Percentiles rank a stretch among this genome's conserved stretches.
Conservation (phyloP, 768 basidiomycete species). For the Hydnomerulius pinastri region DNA sequence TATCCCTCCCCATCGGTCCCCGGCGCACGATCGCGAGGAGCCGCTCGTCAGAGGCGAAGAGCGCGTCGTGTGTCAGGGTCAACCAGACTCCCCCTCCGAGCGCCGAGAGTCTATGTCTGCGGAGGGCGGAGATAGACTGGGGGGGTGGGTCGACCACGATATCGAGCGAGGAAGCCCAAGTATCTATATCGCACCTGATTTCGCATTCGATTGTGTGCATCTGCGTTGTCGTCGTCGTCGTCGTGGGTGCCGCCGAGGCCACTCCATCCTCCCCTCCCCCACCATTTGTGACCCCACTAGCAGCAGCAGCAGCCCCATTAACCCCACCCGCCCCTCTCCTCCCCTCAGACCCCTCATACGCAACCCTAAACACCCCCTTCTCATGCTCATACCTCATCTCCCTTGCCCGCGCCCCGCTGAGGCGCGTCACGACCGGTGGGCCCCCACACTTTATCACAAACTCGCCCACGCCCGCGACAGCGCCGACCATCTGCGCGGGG, state of each 20-base stretch:
- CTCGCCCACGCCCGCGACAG: constrained; percentile 90
- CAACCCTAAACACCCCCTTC: constrained; percentile 73
- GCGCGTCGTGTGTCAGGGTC: constrained; percentile 82
- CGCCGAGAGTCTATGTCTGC: constrained; percentile 81
- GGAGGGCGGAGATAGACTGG: constrained; percentile 75
- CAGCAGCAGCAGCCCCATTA: constrained; percentile 14
- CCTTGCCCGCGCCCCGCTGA: constrained; percentile 75
- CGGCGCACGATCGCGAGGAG: constrained; percentile 73
- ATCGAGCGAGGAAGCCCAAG: constrained; percentile 82
- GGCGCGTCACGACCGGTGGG: constrained; percentile 85
- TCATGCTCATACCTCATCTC: constrained; percentile 88
- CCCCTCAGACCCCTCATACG: constrained; percentile 72
- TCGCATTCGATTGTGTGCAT: constrained; percentile 80
- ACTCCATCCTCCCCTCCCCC: constrained; percentile 25
- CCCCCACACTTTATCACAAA: constrained; percentile 95
- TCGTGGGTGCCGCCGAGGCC: not conserved
- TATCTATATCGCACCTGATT: constrained; percentile 88
- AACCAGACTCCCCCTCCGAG: constrained; percentile 95
- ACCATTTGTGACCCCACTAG: constrained; percentile 14
- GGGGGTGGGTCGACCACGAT: constrained; percentile 94
- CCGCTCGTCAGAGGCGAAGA: constrained; percentile 77
- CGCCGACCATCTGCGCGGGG: constrained; percentile 89
- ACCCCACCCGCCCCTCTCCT: constrained; percentile 38
- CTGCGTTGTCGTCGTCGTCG: constrained; percentile 16
- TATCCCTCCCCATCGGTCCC: constrained; percentile 57